Conservation (phyloP, 1,284 basidiomycete genomes). For the Rhodotorula sp. region DNA sequence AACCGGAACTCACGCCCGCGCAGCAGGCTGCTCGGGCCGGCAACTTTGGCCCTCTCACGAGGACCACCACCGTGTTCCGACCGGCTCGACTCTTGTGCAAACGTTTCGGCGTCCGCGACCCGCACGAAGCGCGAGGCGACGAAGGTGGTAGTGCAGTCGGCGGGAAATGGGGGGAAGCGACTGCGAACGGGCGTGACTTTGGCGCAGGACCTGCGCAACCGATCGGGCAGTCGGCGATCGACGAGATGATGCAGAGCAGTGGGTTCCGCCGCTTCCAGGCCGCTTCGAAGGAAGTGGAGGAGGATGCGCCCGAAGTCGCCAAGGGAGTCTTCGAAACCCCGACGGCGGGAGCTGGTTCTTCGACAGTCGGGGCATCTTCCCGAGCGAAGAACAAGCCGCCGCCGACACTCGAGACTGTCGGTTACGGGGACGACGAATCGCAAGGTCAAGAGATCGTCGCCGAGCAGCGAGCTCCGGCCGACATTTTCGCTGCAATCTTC, state of each 20-base stretch:
- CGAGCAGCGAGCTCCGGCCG: slow-evolving; percentile 80
- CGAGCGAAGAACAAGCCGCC: slow-evolving; percentile 1
- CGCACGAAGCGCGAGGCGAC: slow-evolving; percentile 55
- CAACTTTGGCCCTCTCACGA: slow-evolving; percentile 84
- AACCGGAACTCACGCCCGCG: slow-evolving; percentile 63
- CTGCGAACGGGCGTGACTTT: slow-evolving; percentile 10
- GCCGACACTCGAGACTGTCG: slow-evolving; percentile 56
- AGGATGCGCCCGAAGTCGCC: slow-evolving; percentile 14
- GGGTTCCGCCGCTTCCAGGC: slow-evolving; percentile 29
- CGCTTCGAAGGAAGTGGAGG: slow-evolving; percentile 10
- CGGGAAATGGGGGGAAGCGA: slow-evolving; percentile 36
- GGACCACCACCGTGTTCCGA: slow-evolving; percentile 65
- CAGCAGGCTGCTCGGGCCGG: slow-evolving; percentile 77
- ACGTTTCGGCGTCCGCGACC: slow-evolving; percentile 89
- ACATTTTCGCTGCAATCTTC: slow-evolving; percentile 78
- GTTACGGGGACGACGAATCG: slow-evolving; percentile 81
- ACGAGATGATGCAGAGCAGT: slow-evolving; percentile 35
- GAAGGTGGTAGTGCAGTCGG: slow-evolving; percentile 13
- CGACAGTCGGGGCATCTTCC: neutral
- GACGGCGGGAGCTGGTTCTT: neutral
- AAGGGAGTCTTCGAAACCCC: slow-evolving; percentile 21
- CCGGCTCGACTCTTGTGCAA: slow-evolving; percentile 84
- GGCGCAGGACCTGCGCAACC: slow-evolving; percentile 23
- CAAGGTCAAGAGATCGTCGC: slow-evolving; percentile 83
- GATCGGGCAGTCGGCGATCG: slow-evolving; percentile 36